These are phyloP conservation scores for Schoenoplectus tabernaemontani DNA, from an alignment of 202 grass and related monocot genomes.

Conservation along the genomic window DNA sequence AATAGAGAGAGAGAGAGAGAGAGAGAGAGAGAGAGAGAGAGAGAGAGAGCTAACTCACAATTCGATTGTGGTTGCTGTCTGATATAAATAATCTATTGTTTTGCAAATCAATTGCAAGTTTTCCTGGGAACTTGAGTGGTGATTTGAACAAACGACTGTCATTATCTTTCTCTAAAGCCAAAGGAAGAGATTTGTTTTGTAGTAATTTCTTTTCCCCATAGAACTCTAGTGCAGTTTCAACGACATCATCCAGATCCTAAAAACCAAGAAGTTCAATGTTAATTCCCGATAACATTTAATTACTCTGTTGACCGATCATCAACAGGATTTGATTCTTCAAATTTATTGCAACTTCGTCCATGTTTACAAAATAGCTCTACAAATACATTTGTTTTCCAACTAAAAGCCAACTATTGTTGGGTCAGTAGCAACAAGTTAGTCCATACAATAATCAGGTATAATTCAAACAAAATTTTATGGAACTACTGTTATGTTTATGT, in stretches of 20 bases:
- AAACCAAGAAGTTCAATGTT: constrained; percentile 8
- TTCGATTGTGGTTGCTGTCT: constrained; percentile 94
- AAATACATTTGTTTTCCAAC: constrained; percentile 1
- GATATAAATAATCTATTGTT: constrained; percentile 96
- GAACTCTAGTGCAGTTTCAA: constrained; percentile 82
- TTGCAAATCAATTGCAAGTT: constrained; percentile 69
- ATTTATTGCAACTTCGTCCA: background rate
- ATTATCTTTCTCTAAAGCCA: constrained; percentile 86
- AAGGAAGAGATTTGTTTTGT: constrained; percentile 52
- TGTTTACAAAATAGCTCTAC: background rate
- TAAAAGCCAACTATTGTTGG: background rate
- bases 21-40: constrained; percentile 7
- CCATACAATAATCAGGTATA: background rate
- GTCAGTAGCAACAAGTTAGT: background rate
- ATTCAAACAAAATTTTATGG: background rate
- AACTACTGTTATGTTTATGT: background rate
- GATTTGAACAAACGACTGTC: constrained; percentile 64
- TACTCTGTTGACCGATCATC: background rate
- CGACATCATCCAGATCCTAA: constrained; percentile 89
- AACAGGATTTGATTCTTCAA: background rate
- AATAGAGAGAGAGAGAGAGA: background rate
- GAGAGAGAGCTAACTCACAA: constrained; percentile 47
- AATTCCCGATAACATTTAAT: background rate
- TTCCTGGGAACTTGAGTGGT: constrained; percentile 90
- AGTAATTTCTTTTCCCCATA: constrained; percentile 76